Conservation (phyloP, 306 rosid species). For the Cucurbita ficifolia region DNA sequence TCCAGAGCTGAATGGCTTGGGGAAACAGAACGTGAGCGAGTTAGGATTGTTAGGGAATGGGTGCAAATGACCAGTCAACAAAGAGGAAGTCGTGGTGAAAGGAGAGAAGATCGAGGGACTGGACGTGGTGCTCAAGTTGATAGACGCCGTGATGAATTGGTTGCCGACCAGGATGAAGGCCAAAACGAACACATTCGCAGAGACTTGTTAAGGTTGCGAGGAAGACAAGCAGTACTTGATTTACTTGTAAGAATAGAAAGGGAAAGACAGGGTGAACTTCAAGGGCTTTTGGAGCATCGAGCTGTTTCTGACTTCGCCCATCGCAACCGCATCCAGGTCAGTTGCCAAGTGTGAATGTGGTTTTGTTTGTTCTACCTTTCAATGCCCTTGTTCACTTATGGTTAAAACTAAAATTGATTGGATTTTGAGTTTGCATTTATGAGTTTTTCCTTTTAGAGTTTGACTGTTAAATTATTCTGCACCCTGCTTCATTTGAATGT, state of each 20-base stretch:
- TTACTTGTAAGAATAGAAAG: conserved; percentile 83
- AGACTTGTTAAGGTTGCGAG: conserved; percentile 81
- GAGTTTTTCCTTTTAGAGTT: not conserved
- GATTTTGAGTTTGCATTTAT: not conserved
- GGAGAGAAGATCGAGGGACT: conserved; percentile 52
- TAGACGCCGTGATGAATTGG: conserved; percentile 32
- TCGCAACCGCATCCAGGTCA: conserved; percentile 97
- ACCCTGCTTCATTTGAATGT: not conserved
- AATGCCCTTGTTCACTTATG: not conserved
- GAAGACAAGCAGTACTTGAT: conserved; percentile 92
- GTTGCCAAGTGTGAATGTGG: conserved; percentile 13
- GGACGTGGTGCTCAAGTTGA: conserved; percentile 37
- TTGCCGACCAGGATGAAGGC: conserved; percentile 60
- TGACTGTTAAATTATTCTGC: not conserved
- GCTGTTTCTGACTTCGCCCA: conserved; percentile 99
- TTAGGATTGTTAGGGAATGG: conserved; percentile 96
- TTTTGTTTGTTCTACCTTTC: not conserved
- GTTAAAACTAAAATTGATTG: not conserved
- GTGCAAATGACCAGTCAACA: conserved; percentile 97
- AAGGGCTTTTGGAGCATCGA: conserved; percentile 86
- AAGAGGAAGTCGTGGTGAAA: conserved; percentile 74
- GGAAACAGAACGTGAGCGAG: conserved; percentile 99
- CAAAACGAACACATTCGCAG: conserved; percentile 85
- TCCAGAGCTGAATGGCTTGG: conserved; percentile 97
- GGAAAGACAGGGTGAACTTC: conserved; percentile 92